A percentile compares a stretch with the other conserved stretches of the same genome.
Evolutionary conservation across 179 eudicot species (phyloP).

Genomic region (Pouteria campechiana): DNA sequence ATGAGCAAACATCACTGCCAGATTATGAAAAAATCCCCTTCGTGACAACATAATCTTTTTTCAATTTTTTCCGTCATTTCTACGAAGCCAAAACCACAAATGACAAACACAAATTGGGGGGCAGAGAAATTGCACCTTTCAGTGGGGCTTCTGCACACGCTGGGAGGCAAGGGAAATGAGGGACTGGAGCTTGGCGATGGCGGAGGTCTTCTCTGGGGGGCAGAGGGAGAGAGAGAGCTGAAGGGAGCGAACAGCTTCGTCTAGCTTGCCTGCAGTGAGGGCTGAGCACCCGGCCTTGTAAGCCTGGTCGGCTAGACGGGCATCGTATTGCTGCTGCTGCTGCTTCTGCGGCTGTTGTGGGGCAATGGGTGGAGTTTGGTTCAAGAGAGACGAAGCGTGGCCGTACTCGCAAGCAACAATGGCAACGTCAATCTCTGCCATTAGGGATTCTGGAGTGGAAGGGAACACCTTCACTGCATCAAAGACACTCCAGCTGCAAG

Average conservation of each 20-base stretch:
- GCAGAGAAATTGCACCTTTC: too few relatives aligned
- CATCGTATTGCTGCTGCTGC: constrained; percentile 26
- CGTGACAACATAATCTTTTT: too few relatives aligned
- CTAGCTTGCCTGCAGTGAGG: constrained; percentile 62
- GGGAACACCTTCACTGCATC: constrained; percentile 45
- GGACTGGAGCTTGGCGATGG: constrained; percentile 69
- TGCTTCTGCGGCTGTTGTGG: constrained; percentile 15
- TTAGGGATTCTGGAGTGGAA: constrained; percentile 46
- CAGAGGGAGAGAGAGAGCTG: constrained; percentile 56
- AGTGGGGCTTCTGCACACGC: constrained; percentile 32
- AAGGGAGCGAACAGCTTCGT: constrained; percentile 56
- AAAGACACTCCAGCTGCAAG: constrained; percentile 62
- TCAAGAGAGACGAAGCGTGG: constrained; percentile 28
- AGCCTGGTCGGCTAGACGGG: constrained; percentile 56
- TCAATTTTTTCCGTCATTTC: too few relatives aligned
- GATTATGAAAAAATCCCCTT: too few relatives aligned
- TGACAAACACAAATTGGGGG: too few relatives aligned
- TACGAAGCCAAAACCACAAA: too few relatives aligned
- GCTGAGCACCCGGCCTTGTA: constrained; percentile 58
- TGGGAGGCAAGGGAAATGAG: constrained; percentile 42
- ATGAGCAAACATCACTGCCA: too few relatives aligned
- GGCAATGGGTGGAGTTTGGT: constrained; percentile 19
- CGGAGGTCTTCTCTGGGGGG: constrained; percentile 65
- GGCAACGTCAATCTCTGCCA: constrained; percentile 71
- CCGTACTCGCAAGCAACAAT: constrained; percentile 54